Evolutionary conservation across 164 flowering plant species (phyloP), one percentile per base, ranked within the genome.

Genomic region (Warburgia ugandensis): DNA sequence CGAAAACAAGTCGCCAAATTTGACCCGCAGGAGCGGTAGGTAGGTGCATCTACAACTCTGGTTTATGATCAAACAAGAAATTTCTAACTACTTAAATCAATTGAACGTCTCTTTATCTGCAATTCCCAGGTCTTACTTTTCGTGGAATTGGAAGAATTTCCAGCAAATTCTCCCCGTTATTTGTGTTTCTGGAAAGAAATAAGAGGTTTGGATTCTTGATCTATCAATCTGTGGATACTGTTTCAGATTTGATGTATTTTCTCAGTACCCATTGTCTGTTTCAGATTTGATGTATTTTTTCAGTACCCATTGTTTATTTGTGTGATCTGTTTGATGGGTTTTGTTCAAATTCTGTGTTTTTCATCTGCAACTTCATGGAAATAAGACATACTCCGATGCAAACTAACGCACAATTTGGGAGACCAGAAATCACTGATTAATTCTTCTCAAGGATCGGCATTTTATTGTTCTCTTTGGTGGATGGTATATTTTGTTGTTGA

Each of bases 121-220:
- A 39, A 29, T 16, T 28, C 45, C 46, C 45, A 52, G 36, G 40
- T 39, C 35, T 10, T 40, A 10, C 26, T 7, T 52, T 27, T 39
- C 14, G 3, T 21, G 14, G 45, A 6, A 17, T 52, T 17, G 36
- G 16, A 1, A 14, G 21, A 10, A 5, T 36, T 51, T 13, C 29
- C 23, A 29, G 16, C 23, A 7, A 29, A 28, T 29, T 14, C 17
- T 14, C 36, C 5, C 17, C 1, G 5, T n/a, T 45, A 14, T 41
- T 6, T 12, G 21, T 9, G 23, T 27, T n/a, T n/a, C 11, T 3
- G 20, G 26, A 28, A 38, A 17, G 13, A 19, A 48, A 12, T 48
- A 17, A 19, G 26, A 39, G 46, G 46, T 52, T 29, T 27, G 36
- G 22, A n/a, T 38, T 19, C 36, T 52, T 17, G 2, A 7, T 30